Conservation (phyloP, 495 filamentous ascomycete genomes). For the Cercophora samala region DNA sequence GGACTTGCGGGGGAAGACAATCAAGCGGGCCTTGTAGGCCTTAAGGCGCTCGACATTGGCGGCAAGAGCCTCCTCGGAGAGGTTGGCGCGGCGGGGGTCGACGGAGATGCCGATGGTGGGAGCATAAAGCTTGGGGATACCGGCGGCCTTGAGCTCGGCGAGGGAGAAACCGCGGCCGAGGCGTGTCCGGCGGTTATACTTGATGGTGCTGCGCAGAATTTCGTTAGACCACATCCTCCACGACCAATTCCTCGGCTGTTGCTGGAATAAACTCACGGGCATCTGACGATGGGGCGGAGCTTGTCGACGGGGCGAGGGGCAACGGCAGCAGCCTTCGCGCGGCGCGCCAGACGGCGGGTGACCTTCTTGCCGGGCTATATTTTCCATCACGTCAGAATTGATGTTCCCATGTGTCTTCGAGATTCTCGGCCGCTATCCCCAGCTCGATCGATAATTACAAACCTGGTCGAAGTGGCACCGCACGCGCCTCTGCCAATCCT, state of each 20-base stretch:
- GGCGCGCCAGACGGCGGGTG: constrained; percentile 81
- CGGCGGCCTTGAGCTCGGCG: constrained; percentile 96
- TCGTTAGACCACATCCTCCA: constrained; percentile 21
- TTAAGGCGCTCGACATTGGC: constrained; percentile 94
- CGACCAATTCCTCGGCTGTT: not conserved
- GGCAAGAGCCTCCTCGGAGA: constrained; percentile 86
- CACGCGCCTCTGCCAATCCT: constrained; percentile 99
- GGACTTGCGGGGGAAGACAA: constrained; percentile 94
- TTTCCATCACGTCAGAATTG: constrained; percentile 40
- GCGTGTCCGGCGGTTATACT: constrained; percentile 98
- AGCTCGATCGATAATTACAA: constrained; percentile 33
- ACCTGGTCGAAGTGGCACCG: constrained; percentile 99
- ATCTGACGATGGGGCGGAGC: constrained; percentile 91
- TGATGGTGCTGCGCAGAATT: constrained; percentile 53
- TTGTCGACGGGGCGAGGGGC: constrained; percentile 97
- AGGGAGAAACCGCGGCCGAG: constrained; percentile 96
- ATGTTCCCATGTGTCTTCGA: constrained; percentile 6
- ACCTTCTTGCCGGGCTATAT: constrained; percentile 91
- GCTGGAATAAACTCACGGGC: constrained; percentile 52
- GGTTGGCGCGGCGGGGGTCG: constrained; percentile 93
- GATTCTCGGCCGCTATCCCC: constrained; percentile 6
- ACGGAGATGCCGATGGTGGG: constrained; percentile 95
- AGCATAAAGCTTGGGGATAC: constrained; percentile 90
- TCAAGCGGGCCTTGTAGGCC: constrained; percentile 89
- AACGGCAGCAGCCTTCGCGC: constrained; percentile 85